Evolutionary conservation across 2,329 filamentous ascomycete genomes (phyloP).

Genomic region (Phyllosticta citrichinensis): DNA sequence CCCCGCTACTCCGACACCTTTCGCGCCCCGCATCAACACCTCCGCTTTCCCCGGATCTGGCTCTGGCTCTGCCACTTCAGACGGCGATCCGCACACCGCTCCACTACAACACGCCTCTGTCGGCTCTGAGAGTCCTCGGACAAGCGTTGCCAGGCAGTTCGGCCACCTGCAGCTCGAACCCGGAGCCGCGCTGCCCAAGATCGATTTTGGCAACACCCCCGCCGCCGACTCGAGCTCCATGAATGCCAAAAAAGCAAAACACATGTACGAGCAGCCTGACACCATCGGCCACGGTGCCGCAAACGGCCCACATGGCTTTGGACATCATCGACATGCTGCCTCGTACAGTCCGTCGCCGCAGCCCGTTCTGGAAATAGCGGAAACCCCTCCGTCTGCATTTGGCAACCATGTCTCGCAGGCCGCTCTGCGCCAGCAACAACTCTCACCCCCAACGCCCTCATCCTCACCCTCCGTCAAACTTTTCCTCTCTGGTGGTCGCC

Average conservation of each 20-base stretch:
- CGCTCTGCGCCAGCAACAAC: not conserved
- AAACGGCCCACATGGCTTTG: not conserved
- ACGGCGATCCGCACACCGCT: conserved; percentile 6
- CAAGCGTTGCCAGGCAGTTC: conserved; percentile 4
- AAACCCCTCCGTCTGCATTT: conserved; percentile 3
- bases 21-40: conserved; percentile 10
- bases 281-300: not conserved
- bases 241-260: conserved; percentile 6
- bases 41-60: conserved; percentile 8
- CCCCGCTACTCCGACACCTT: conserved; percentile 7
- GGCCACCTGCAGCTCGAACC: conserved; percentile 3
- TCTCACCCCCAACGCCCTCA: conserved; percentile 5
- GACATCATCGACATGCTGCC: not conserved
- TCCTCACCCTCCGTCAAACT: conserved; percentile 10
- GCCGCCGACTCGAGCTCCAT: not conserved
- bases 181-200: not conserved
- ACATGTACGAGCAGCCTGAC: not conserved
- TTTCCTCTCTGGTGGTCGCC: conserved; percentile 5
- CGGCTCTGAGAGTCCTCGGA: conserved; percentile 8
- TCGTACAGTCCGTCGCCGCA: conserved; percentile 1
- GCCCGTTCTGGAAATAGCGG: conserved; percentile 7
- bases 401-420: not conserved
- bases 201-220: not conserved
- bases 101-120: not conserved
- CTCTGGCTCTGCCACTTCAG: not conserved